Evolutionary conservation across 352 stramenopile genomes (phyloP).

Genomic region (Phytophthora palmivora): DNA sequence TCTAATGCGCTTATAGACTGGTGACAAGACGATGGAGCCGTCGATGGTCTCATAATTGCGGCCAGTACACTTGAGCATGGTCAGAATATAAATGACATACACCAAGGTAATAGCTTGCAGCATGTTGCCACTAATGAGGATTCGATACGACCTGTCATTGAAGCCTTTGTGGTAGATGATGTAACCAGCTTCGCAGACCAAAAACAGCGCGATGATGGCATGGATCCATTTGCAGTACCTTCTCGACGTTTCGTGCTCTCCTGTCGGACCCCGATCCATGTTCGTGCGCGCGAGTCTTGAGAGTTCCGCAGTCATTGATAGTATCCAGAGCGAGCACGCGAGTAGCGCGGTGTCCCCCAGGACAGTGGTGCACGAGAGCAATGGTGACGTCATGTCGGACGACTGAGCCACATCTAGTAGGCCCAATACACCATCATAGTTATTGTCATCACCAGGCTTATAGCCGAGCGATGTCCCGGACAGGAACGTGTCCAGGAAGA

Average conservation of each 20-base stretch:
- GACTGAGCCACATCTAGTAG: conserved; percentile 47
- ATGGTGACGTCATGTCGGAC: conserved; percentile 42
- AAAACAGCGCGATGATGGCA: conserved; percentile 41
- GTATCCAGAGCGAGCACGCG: conserved; percentile 55
- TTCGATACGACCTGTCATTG: conserved; percentile 41
- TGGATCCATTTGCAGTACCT: conserved; percentile 51
- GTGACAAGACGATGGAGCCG: conserved; percentile 51
- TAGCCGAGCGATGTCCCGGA: conserved; percentile 13
- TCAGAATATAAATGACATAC: conserved; percentile 49
- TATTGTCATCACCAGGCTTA: background rate
- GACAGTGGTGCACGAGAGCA: conserved; percentile 52
- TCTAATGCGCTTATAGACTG: conserved; percentile 66
- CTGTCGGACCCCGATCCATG: conserved; percentile 45
- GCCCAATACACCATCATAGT: conserved; percentile 54
- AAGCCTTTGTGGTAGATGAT: conserved; percentile 50
- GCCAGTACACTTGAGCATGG: conserved; percentile 50
- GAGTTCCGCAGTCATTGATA: conserved; percentile 55
- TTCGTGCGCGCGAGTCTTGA: conserved; percentile 44
- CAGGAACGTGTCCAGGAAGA: conserved; percentile 52
- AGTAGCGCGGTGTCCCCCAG: conserved; percentile 50
- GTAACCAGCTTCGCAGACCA: conserved; percentile 42
- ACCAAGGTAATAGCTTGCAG: conserved; percentile 45
- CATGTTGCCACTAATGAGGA: conserved; percentile 58
- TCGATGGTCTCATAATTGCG: conserved; percentile 62
- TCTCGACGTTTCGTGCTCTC: conserved; percentile 29